Base-by-base conservation (phyloP, 257 asterid genomes). In the Agastache rugosa region DNA sequence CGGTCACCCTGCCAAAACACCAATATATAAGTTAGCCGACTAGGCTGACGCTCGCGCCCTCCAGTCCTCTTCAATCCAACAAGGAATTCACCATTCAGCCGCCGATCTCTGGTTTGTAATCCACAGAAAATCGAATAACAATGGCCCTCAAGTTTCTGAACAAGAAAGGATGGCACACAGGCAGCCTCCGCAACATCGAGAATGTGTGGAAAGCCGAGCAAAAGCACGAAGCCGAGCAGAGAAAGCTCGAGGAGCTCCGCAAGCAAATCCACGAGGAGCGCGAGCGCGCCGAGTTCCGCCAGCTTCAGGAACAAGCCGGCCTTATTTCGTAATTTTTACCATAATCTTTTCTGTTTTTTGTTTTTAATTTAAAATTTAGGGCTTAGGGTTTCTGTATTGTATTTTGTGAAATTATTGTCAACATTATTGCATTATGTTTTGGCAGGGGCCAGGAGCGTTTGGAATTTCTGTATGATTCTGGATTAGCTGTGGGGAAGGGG, bases 91-190 rank as follows among this genome's bases (percentile, higher is more conserved):
- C 51, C 51, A 9, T 34, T 55, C 47, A 47, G 48, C 35, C 60
- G 63, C 72, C 76, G 53, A 79, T 74, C 41, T 9, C 72, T 27
- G 37, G 51, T 75, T 31, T 22, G n/a, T 59, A 59, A 9, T 58
- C 73, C 65, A 61, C 64, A 47, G 1, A 22, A 41, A 45, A 44
- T 63, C 79, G 71, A 22, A 25, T 6, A 34, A 23, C 48, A 11
- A 92, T 90, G 98, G 98, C 93, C 74, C 69, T 93, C 82, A 93
- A 92, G 79, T 94, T 94, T 87, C 79, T 94, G 78, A 94, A 94
- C 88, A 94, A 94, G 92, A 94, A 94, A 80, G 99, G 99, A 69
- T 94, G 99, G 97, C 99, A 94, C 73, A 94, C 99, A 23, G 99
- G 98, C 31, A 88, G 96, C 79, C 97, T 94, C 58, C 96, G 98